These are phyloP conservation scores for Fusarium nelsonii DNA, from an alignment of 2,329 filamentous ascomycete genomes.

Conservation along the genomic window DNA sequence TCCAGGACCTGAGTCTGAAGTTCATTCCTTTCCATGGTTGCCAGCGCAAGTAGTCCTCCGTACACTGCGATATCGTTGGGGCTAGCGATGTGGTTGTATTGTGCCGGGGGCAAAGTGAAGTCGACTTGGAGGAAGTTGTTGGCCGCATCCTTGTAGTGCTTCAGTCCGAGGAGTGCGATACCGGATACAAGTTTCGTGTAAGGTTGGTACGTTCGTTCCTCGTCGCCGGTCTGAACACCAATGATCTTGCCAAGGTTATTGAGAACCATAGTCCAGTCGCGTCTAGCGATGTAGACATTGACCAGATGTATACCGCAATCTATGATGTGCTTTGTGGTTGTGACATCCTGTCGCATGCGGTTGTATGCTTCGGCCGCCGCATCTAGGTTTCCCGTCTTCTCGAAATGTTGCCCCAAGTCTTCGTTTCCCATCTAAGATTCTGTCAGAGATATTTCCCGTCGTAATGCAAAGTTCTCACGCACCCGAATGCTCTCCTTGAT, in stretches of 20 bases:
- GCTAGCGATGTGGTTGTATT: constrained; percentile 78
- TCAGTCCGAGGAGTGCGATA: constrained; percentile 62
- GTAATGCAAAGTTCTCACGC: background rate
- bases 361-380: constrained; percentile 82
- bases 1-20: constrained; percentile 83
- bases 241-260: constrained; percentile 73
- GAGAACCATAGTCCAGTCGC: constrained; percentile 79
- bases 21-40: constrained; percentile 84
- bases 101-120: constrained; percentile 60
- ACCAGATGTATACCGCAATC: constrained; percentile 86
- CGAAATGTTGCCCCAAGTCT: constrained; percentile 87
- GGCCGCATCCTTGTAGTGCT: constrained; percentile 73
- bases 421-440: constrained; percentile 86
- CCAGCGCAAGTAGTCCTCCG: constrained; percentile 88
- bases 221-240: constrained; percentile 61
- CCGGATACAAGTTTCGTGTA: constrained; percentile 67
- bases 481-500: constrained; percentile 97
- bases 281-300: constrained; percentile 78
- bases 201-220: constrained; percentile 59
- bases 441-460: constrained; percentile 23
- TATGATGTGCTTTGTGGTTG: constrained; percentile 82
- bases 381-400: constrained; percentile 79
- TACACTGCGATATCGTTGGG: constrained; percentile 93
- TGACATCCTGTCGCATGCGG: constrained; percentile 92
- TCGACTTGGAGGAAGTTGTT: constrained; percentile 75